Evolutionary conservation across 1,139 yeast species (phyloP).

Genomic region (Eremothecium cymbalariae): DNA sequence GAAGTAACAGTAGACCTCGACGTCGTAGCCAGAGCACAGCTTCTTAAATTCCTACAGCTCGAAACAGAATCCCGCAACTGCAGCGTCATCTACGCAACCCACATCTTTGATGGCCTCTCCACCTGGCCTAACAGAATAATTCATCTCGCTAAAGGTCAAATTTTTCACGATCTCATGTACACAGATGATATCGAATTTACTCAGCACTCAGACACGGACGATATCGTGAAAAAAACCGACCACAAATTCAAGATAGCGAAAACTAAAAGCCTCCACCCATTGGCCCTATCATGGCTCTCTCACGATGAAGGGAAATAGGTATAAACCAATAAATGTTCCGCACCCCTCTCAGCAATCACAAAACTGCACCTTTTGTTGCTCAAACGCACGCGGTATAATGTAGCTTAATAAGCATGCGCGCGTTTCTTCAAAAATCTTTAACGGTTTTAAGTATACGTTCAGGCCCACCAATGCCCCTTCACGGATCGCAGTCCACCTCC

Average conservation of each 20-base stretch:
- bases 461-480: too few species aligned
- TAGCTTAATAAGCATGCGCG: too few species aligned
- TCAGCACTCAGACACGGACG: slow-evolving; percentile 14
- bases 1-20: slow-evolving; percentile 96
- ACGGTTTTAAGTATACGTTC: too few species aligned
- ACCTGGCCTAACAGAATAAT: slow-evolving; percentile 79
- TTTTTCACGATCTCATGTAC: slow-evolving; percentile 30
- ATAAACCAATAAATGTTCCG: not conserved
- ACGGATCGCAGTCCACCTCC: too few species aligned
- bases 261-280: slow-evolving; percentile 61
- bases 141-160: slow-evolving; percentile 69
- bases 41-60: slow-evolving; percentile 55
- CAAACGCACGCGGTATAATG: not conserved
- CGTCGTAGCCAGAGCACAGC: slow-evolving; percentile 74
- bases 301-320: slow-evolving; percentile 32
- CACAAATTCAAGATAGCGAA: too few species aligned
- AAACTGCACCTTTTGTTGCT: not conserved
- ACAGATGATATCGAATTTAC: slow-evolving; percentile 33
- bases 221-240: too few species aligned
- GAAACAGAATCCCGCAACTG: slow-evolving; percentile 66
- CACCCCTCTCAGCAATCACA: not conserved
- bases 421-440: too few species aligned
- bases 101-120: slow-evolving; percentile 89
- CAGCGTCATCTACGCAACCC: slow-evolving; percentile 85
- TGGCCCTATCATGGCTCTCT: slow-evolving; percentile 58